Conservation (phyloP, 208 protist genomes). For the Leishmania braziliensis region DNA sequence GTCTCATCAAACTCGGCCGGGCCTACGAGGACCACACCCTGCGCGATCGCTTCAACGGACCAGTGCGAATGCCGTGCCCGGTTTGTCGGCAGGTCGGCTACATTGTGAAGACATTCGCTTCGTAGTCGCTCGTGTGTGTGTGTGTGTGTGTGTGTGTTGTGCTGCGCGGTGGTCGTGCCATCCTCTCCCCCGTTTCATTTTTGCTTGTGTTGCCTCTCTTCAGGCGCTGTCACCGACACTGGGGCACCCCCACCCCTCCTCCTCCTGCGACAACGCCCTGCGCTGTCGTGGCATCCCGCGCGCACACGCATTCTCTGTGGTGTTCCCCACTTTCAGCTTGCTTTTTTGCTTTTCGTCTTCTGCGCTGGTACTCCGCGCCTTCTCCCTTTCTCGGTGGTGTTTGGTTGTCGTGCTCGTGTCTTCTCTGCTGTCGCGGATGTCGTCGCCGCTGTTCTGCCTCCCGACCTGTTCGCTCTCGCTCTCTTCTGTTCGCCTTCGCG, state of each 20-base stretch:
- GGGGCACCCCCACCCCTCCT: neutral
- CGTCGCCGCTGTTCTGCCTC: too few species aligned
- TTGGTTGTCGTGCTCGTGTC: too few species aligned
- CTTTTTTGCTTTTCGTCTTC: neutral
- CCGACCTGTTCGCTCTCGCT: too few species aligned
- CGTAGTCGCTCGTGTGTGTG: neutral
- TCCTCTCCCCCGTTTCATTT: neutral
- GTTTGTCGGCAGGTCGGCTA: conserved; percentile 2
- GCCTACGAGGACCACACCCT: conserved; percentile 5
- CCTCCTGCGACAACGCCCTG: neutral
- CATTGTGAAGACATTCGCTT: neutral
- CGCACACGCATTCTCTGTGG: neutral
- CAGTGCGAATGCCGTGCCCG: conserved; percentile 22
- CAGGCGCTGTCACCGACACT: neutral
- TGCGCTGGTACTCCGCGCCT: too few species aligned
- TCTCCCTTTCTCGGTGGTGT: neutral
- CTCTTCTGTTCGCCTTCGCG: too few species aligned
- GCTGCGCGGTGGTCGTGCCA: too few species aligned
- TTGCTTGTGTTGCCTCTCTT: neutral
- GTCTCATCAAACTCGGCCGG: conserved; percentile 22
- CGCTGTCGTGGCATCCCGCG: neutral
- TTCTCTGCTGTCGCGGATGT: too few species aligned
- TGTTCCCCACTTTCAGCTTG: neutral
- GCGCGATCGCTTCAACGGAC: conserved; percentile 4
- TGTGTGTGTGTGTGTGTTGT: neutral